phyloP scores from a whole-genome alignment of 208 protist genomes.

The Leishmania amazonensis region DNA sequence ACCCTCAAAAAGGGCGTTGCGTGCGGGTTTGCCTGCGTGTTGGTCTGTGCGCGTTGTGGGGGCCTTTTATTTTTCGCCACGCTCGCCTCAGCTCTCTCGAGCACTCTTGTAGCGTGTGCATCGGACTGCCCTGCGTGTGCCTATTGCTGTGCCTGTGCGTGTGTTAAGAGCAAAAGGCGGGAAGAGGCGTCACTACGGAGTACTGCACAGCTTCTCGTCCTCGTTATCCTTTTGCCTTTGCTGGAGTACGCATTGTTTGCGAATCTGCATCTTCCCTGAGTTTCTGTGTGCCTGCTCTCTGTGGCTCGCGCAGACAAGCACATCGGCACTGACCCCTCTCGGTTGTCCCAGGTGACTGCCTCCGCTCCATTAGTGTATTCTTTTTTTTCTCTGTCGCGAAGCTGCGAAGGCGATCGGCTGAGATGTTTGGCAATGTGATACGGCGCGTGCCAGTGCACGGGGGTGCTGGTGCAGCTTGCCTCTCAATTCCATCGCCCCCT shows the following conservation, averaged over 20 bases:
- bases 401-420: background rate
- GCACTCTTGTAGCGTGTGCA: background rate
- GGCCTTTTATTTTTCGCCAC: background rate
- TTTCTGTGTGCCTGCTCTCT: background rate
- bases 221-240: background rate
- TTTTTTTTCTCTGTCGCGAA: background rate
- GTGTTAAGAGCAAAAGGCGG: background rate
- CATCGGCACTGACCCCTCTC: background rate
- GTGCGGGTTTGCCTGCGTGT: background rate
- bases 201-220: background rate
- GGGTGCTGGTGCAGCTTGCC: background rate
- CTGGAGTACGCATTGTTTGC: background rate
- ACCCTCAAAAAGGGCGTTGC: too few relatives aligned
- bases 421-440: background rate
- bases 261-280: background rate
- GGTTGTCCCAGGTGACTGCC: background rate
- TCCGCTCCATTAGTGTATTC: background rate
- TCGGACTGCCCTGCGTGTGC: background rate
- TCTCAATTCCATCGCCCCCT: background rate
- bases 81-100: background rate
- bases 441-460: background rate
- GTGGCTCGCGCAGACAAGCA: background rate
- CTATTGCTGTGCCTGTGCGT: background rate
- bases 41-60: background rate
- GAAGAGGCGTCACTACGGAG: too few relatives aligned